Base-by-base conservation (phyloP, 306 rosid genomes). In the Malus orientalis region DNA sequence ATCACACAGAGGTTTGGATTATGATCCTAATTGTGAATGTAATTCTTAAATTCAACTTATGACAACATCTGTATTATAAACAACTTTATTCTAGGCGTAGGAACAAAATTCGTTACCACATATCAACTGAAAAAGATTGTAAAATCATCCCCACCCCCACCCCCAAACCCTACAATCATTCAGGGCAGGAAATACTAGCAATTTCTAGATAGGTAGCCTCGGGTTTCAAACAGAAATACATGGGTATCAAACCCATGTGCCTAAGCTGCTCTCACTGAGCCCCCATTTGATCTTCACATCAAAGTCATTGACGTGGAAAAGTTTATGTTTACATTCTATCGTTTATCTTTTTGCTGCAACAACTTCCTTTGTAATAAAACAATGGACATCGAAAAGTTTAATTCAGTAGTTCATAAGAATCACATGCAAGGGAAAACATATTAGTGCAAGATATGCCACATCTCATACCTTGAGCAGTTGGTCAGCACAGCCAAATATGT, bases 391-490 rank as follows among this genome's bases (percentile, higher is more conserved):
- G 25, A 25, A 44, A 42, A 30, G 6, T 16, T 64, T 32, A 8
- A 32, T 64, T 38, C 70, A 20, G 18, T 25, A 25, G 25, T 25
- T 66, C 20, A 11, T 29, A 12, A 63, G 42, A 63, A 61, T 18
- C 54, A 55, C 30, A 40, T 29, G n/a, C 16, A 75, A 74, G 33
- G 55, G 15, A 72, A 58, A 58, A 18, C 40, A 63, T 30, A 63
- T 14, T 3, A 63, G 13, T 59, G 71, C 70, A 73, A 30, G 20
- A 75, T 64, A 32, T 64, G 74, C 67, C 18, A 83, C 83, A 95
- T 97, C 98, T 92, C 22, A 79, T 85, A 95, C 98, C 98, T 95
- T 81, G 97, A 95, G 84, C 99, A 92, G 85, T 91, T 92, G 82
- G 99, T 95, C 88, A 88, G 87, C 97, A 91, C 89, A 70, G 99